Evolutionary conservation across 805 yeast species (phyloP), one percentile per base, ranked within the genome.

Genomic region (Hanseniaspora pseudoguilliermondii): DNA sequence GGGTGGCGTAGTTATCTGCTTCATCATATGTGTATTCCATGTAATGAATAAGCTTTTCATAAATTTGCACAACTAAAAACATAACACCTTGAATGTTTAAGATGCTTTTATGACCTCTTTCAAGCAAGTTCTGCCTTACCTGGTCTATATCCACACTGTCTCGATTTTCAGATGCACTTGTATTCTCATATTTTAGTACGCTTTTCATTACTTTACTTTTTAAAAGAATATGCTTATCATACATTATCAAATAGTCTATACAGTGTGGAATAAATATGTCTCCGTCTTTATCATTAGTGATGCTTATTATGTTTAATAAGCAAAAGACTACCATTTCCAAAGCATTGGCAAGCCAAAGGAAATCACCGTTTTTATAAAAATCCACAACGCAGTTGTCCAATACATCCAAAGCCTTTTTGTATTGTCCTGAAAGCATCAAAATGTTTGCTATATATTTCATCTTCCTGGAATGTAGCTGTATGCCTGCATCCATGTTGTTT

Each of bases 301-400:
- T 27, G 16, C 40, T 15, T 16, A 32, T n/a, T 2, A 53, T 8
- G 29, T 53, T 53, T 21, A 53, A 18, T 39, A 53, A 27, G 9
- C 42, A 41, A 32, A 46, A 53, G 3, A 46, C n/a, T 1, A 46
- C 20, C 56, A 53, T 87, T 61, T 89, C 96, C n/a, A 91, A 65
- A 0, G 96, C 81, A 32, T 91, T 83, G 0, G 84, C 97, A 15
- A 87, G 73, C 97, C 97, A 93, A 9, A 93, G 70, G 62, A 78
- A 77, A 65, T 93, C 98, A 51, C 80, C 80, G 2, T 82, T 73
- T 13, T 78, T 73, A 58, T 79, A 80, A 54, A 88, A 69, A 25
- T 76, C 69, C 2, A 71, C 63, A 1, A 84, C 74, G 0, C 96
- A 82, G 42, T 89, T 95, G n/a, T 82, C 77, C 61, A 89, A 83